Percentiles rank a stretch among this genome's conserved stretches.
Evolutionary conservation across 352 stramenopile species (phyloP).

Genomic region (Pythium aquatile): DNA sequence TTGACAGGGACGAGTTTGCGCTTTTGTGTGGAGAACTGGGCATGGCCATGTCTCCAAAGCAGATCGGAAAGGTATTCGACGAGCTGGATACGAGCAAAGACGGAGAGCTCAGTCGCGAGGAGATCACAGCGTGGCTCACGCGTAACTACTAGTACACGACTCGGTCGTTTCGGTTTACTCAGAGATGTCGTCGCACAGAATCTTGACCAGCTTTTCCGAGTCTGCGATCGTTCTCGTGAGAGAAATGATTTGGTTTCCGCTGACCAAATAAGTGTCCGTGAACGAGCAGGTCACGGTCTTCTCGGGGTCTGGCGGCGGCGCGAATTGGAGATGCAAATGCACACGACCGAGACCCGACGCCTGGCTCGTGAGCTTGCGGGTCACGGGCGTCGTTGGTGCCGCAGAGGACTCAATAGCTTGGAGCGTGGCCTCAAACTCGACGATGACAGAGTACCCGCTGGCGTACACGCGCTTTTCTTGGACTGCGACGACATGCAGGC

Average conservation of each 20-base stretch:
- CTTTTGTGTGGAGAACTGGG: constrained; percentile 62
- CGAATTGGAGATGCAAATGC: constrained; percentile 28
- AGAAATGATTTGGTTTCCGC: constrained; percentile 64
- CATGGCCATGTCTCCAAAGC: constrained; percentile 56
- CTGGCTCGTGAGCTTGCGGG: neutral
- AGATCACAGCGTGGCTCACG: constrained; percentile 61
- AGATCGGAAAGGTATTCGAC: constrained; percentile 54
- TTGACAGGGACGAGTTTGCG: constrained; percentile 66
- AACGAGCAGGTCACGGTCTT: constrained; percentile 59
- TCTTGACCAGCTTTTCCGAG: constrained; percentile 72
- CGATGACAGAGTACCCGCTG: constrained; percentile 73
- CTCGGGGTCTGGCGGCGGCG: constrained; percentile 10
- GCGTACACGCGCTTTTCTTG: constrained; percentile 65
- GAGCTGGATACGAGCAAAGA: constrained; percentile 65
- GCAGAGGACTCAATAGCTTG: constrained; percentile 33
- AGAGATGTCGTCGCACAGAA: constrained; percentile 50
- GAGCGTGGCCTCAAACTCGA: constrained; percentile 74
- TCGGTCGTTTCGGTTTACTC: constrained; percentile 8
- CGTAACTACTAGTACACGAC: constrained; percentile 29
- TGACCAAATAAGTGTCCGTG: constrained; percentile 78
- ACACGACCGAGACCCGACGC: constrained; percentile 5
- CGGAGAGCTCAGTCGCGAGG: constrained; percentile 51
- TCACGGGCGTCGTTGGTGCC: constrained; percentile 16
- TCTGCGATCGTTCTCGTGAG: constrained; percentile 80
- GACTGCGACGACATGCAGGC: constrained; percentile 52